These are phyloP conservation scores for Botrytis medusae DNA, from an alignment of 2,329 filamentous ascomycete genomes.

Conservation along the genomic window DNA sequence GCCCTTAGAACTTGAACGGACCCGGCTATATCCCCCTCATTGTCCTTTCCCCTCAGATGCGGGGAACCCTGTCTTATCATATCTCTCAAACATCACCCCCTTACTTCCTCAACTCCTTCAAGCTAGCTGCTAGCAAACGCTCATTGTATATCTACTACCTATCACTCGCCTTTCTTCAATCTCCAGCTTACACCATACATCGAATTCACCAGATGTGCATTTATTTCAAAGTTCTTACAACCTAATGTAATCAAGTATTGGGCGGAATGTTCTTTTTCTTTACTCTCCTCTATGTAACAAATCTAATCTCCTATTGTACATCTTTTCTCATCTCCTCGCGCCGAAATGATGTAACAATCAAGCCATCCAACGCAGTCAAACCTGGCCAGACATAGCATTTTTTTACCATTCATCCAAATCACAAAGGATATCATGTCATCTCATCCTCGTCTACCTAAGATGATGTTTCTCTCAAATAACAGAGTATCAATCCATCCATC, in stretches of 20 bases:
- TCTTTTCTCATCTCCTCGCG: background rate
- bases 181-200: background rate
- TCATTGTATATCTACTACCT: background rate
- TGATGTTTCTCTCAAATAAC: background rate
- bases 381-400: background rate
- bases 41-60: background rate
- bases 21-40: background rate
- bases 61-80: background rate
- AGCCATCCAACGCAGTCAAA: background rate
- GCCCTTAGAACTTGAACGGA: background rate
- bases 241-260: background rate
- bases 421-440: background rate
- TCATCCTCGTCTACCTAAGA: background rate
- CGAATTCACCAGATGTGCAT: background rate
- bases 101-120: background rate
- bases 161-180: background rate
- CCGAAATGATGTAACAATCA: background rate
- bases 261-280: slow-evolving; percentile 1
- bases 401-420: background rate
- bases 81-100: background rate
- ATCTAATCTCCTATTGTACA: background rate
- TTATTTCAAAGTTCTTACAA: background rate
- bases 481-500: background rate
- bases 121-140: background rate
- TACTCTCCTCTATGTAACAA: background rate